Percentiles rank a stretch among this genome's conserved stretches.
Conservation (phyloP, 2,329 filamentous ascomycete species). For the Capronia coronata region DNA sequence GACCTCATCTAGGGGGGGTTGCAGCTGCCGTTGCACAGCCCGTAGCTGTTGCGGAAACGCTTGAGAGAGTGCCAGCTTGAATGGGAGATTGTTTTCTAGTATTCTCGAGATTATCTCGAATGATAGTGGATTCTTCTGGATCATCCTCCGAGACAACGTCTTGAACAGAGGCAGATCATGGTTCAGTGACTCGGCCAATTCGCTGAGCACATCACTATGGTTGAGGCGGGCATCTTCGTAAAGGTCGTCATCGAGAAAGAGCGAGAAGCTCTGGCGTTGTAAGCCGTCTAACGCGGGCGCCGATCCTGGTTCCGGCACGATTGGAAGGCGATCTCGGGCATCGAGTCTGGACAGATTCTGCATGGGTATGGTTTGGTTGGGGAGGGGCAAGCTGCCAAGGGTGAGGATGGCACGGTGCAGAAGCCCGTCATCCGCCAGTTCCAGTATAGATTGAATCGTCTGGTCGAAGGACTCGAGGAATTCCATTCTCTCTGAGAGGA, state of each 20-base stretch:
- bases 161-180: constrained; percentile 6
- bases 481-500: background rate
- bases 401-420: constrained; percentile 1
- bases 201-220: constrained; percentile 1
- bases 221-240: background rate
- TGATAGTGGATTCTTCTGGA: constrained; percentile 29
- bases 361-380: constrained; percentile 6
- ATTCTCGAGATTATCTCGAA: constrained; percentile 24
- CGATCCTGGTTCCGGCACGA: background rate
- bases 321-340: background rate
- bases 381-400: constrained; percentile 4
- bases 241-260: background rate
- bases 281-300: background rate
- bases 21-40: background rate
- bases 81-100: constrained; percentile 25
- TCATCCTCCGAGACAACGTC: constrained; percentile 16
- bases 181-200: constrained; percentile 7
- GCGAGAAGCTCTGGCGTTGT: background rate
- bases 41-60: background rate
- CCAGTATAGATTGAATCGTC: constrained; percentile 3
- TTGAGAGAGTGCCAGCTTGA: constrained; percentile 9
- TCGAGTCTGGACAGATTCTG: background rate
- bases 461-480: constrained; percentile 5
- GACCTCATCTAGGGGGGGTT: background rate
- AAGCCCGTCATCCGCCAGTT: background rate